Conservation (phyloP, 164 flowering plant genomes). For the Tetrastigma voinierianum region DNA sequence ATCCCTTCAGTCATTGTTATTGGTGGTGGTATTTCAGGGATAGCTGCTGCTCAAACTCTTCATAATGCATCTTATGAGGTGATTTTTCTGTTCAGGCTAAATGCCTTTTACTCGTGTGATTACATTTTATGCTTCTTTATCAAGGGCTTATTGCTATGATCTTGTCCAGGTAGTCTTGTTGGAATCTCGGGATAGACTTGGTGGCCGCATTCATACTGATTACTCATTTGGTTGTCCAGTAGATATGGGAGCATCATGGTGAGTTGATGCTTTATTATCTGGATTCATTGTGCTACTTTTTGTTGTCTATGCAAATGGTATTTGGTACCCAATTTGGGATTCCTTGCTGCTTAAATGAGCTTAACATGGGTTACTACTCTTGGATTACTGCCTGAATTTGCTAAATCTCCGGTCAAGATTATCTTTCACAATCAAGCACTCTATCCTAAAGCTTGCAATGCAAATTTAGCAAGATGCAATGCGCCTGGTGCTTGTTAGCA, state of each 20-base stretch:
- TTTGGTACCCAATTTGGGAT: background rate
- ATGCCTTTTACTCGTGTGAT: background rate
- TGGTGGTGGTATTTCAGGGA: constrained; percentile 91
- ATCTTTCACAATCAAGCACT: too few relatives aligned
- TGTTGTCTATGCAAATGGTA: too few relatives aligned
- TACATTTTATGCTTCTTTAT: background rate
- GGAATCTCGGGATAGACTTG: constrained; percentile 88
- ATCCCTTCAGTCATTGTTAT: constrained; percentile 90
- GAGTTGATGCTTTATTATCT: constrained; percentile 20
- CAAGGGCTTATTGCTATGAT: constrained; percentile 1
- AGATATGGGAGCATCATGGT: constrained; percentile 97
- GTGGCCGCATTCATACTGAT: constrained; percentile 90
- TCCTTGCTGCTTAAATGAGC: background rate
- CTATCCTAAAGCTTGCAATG: too few relatives aligned
- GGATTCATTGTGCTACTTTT: background rate
- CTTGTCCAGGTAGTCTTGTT: constrained; percentile 61
- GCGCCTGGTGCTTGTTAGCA: too few relatives aligned
- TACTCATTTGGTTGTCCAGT: constrained; percentile 91
- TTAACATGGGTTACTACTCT: too few relatives aligned
- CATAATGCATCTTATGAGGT: constrained; percentile 74
- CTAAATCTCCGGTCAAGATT: too few relatives aligned
- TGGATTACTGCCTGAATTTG: too few relatives aligned
- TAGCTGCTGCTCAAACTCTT: constrained; percentile 77
- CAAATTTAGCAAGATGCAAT: too few relatives aligned
- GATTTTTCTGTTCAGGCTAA: background rate